Base-by-base conservation (phyloP, 2,329 filamentous ascomycete genomes). In the Lachnellula suecica region DNA sequence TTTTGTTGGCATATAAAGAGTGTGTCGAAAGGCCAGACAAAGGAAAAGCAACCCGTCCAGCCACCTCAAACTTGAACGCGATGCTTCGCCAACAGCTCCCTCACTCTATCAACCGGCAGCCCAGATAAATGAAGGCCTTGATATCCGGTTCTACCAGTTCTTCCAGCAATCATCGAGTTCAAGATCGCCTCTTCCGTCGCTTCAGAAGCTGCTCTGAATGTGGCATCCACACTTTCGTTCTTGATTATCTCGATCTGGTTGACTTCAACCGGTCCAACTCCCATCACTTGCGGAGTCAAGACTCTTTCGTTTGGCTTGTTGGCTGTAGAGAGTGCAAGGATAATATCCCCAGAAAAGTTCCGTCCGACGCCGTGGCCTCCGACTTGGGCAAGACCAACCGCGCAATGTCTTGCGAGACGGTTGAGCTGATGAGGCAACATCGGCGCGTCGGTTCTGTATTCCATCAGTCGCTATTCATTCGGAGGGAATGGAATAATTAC, bases 181-280 rank as follows among this genome's bases (percentile, higher is more conserved):
- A 84, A 79, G 49, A 88, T 85, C 1, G 82, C 77, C 67, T 88
- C 84, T 61, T 88, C 83, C 0, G 81, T 81, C 0, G 78, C 79
- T 62, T 88, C 84, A 0, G 81, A 79, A 2, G 74, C 78, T 1
- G 82, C 84, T 63, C 84, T 78, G 52, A 88, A 83, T 52, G 85
- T 66, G 0, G 76, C 75, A 58, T 85, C 83, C 54, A 87, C 83
- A 3, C 77, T 81, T 47, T 76, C 70, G 59, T 85, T 82, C 57
- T 84, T 78, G 2, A 83, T 68, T 42, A 79, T 70, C 29, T 78
- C 70, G 1, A 80, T 69, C 0, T 63, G 69, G 34, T 82, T 72
- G 4, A 74, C 68, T 22, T 69, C 66, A 0, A 71, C 70, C 4
- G 60, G 68, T 4, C 44, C 50, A 19, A 65, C 49, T 2, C 60